A percentile compares a stretch with the other conserved stretches of the same genome.
Conservation (phyloP, 164 flowering plant genomes). For the Kingdonia uniflora region DNA sequence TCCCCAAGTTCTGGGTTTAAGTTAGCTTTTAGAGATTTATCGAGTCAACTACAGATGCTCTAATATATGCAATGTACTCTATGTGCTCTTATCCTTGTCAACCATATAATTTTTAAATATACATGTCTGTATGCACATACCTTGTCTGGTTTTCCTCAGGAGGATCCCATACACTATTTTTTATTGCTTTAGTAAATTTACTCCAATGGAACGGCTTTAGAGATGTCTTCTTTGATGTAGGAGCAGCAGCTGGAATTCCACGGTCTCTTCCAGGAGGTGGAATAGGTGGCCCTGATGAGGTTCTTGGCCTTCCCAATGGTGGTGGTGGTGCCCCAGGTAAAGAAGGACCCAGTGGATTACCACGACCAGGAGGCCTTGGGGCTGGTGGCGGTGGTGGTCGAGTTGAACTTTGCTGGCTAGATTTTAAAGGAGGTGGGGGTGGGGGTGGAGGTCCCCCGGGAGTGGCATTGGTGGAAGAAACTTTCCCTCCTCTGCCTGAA, state of each 20-base stretch:
- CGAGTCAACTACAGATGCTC: too few relatives aligned
- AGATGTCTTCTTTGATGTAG: slow-evolving; percentile 54
- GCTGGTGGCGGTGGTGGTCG: slow-evolving; percentile 44
- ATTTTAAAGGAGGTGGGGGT: slow-evolving; percentile 17
- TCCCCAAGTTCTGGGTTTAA: too few relatives aligned
- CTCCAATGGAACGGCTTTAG: slow-evolving; percentile 94
- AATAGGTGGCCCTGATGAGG: slow-evolving; percentile 24
- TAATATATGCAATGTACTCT: too few relatives aligned
- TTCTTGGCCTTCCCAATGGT: slow-evolving; percentile 66
- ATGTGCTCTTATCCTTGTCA: too few relatives aligned
- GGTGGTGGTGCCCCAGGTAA: slow-evolving; percentile 56
- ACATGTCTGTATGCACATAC: slow-evolving; percentile 21
- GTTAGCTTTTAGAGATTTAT: too few relatives aligned
- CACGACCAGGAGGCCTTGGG: slow-evolving; percentile 36
- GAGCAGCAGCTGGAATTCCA: slow-evolving; percentile 21
- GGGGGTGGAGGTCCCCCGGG: slow-evolving; percentile 25
- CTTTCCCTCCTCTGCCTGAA: slow-evolving; percentile 8
- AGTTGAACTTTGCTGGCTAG: slow-evolving; percentile 16
- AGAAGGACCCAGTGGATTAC: slow-evolving; percentile 34
- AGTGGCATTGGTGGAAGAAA: neutral
- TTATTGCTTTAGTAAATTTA: slow-evolving; percentile 90
- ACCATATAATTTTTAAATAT: too few relatives aligned
- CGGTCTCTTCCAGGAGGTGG: slow-evolving; percentile 45
- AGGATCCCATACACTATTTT: slow-evolving; percentile 98
- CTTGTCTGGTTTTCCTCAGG: slow-evolving; percentile 59